A percentile compares a stretch with the other conserved stretches of the same genome.
Evolutionary conservation across 2,329 filamentous ascomycete species (phyloP).

Genomic region (Botrytis galanthina): DNA sequence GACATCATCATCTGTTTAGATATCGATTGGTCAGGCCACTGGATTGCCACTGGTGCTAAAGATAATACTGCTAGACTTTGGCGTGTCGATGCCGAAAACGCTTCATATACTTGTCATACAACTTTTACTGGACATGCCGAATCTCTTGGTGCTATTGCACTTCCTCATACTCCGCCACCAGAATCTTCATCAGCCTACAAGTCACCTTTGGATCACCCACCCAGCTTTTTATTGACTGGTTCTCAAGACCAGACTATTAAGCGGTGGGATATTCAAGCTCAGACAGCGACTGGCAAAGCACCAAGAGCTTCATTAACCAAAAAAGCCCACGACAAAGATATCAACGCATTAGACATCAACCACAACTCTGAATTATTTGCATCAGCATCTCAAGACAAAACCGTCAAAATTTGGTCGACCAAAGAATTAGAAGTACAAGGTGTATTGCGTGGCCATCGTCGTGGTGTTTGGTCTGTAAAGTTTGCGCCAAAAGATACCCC

Average conservation of each 20-base stretch:
- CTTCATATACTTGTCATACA: constrained; percentile 75
- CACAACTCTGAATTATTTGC: constrained; percentile 77
- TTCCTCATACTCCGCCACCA: constrained; percentile 69
- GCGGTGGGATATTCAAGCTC: constrained; percentile 73
- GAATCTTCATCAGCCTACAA: constrained; percentile 67
- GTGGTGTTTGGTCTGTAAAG: constrained; percentile 92
- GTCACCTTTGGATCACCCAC: constrained; percentile 75
- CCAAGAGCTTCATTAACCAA: constrained; percentile 76
- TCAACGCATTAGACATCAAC: constrained; percentile 88
- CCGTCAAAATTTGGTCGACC: constrained; percentile 93
- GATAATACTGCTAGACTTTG: constrained; percentile 93
- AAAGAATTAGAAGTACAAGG: constrained; percentile 88
- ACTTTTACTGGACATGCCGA: constrained; percentile 90
- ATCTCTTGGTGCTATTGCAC: constrained; percentile 83
- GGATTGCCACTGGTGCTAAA: constrained; percentile 94
- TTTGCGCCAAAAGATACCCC: constrained; percentile 82
- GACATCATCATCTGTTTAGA: constrained; percentile 96
- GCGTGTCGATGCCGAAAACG: constrained; percentile 74
- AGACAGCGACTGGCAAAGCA: constrained; percentile 49
- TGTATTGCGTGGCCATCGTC: constrained; percentile 85
- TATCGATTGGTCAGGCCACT: constrained; percentile 94
- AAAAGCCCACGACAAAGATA: constrained; percentile 98
- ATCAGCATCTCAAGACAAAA: constrained; percentile 93
- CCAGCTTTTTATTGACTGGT: constrained; percentile 81
- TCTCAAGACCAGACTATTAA: constrained; percentile 96